phyloP scores from a whole-genome alignment of 371 early-diverging fungal species.

The Blyttiomyces sp. region DNA sequence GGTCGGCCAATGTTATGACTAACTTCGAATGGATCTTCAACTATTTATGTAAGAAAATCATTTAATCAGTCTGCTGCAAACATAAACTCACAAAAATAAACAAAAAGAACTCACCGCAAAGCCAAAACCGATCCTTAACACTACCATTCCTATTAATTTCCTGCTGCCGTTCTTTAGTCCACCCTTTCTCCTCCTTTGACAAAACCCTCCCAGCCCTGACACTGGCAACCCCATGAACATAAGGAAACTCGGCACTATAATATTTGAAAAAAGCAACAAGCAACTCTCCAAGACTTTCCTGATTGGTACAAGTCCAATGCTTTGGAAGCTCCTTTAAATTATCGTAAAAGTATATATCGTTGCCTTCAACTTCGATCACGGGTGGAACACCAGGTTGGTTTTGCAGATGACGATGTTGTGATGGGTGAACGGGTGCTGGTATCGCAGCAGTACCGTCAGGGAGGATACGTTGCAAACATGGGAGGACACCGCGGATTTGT shows the following conservation, averaged over 20 bases:
- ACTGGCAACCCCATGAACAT: constrained; percentile 31
- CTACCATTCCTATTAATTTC: constrained; percentile 24
- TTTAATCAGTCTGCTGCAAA: background rate
- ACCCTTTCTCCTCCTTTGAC: constrained; percentile 35
- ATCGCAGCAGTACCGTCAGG: constrained; percentile 13
- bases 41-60: constrained; percentile 11
- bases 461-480: constrained; percentile 27
- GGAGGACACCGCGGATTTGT: constrained; percentile 33
- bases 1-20: constrained; percentile 33
- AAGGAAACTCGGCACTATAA: constrained; percentile 31
- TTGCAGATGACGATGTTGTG: background rate
- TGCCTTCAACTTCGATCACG: constrained; percentile 10
- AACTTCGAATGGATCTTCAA: constrained; percentile 36
- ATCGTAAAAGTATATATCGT: constrained; percentile 29
- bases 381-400: constrained; percentile 1
- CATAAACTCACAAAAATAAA: background rate
- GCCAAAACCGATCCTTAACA: constrained; percentile 35
- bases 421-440: constrained; percentile 7
- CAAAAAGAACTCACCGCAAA: constrained; percentile 25
- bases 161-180: constrained; percentile 37
- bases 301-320: constrained; percentile 25
- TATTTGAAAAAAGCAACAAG: constrained; percentile 37
- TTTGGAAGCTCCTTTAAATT: constrained; percentile 11
- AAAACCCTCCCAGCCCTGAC: constrained; percentile 30
- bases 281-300: constrained; percentile 30